A percentile compares a stretch with the other conserved stretches of the same genome.
phyloP scores from a whole-genome alignment of 1,139 yeast genomes.

The Lodderomyces pseudojiufengensis region DNA sequence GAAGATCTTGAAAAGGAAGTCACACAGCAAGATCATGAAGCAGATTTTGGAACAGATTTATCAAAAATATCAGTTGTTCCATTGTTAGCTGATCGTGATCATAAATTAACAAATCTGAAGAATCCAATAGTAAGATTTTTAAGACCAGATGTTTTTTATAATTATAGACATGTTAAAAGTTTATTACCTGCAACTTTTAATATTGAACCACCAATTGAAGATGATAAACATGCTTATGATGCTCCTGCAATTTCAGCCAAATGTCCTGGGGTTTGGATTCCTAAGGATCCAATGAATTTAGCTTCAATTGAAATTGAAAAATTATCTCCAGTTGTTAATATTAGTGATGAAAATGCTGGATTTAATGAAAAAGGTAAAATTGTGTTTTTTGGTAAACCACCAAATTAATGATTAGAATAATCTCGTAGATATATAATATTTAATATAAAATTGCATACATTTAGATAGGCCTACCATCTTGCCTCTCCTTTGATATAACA shows the following conservation, averaged over 20 bases:
- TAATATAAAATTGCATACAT: no score
- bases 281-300: conserved; percentile 80
- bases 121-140: conserved; percentile 46
- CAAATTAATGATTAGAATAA: conserved; percentile 24
- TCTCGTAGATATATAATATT: no score
- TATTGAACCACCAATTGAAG: conserved; percentile 26
- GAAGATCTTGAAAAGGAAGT: conserved; percentile 9
- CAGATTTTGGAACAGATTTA: conserved; percentile 1
- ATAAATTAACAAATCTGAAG: conserved; percentile 25
- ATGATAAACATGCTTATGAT: conserved; percentile 49
- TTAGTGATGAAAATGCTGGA: conserved; percentile 64
- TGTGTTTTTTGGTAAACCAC: conserved; percentile 57
- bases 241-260: conserved; percentile 67
- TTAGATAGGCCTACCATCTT: no score
- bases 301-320: conserved; percentile 56
- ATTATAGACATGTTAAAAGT: conserved; percentile 51
- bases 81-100: conserved; percentile 54
- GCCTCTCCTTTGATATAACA: no score
- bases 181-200: conserved; percentile 51
- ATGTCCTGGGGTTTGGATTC: conserved; percentile 82
- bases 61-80: conserved; percentile 25
- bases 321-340: conserved; percentile 40
- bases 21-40: conserved; percentile 15
- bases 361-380: conserved; percentile 59
- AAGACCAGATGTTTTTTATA: conserved; percentile 62